A percentile compares a stretch with the other conserved stretches of the same genome.
These are phyloP conservation scores for Coniella lustricola DNA, from an alignment of 2,329 filamentous ascomycete species.

Conservation along the genomic window DNA sequence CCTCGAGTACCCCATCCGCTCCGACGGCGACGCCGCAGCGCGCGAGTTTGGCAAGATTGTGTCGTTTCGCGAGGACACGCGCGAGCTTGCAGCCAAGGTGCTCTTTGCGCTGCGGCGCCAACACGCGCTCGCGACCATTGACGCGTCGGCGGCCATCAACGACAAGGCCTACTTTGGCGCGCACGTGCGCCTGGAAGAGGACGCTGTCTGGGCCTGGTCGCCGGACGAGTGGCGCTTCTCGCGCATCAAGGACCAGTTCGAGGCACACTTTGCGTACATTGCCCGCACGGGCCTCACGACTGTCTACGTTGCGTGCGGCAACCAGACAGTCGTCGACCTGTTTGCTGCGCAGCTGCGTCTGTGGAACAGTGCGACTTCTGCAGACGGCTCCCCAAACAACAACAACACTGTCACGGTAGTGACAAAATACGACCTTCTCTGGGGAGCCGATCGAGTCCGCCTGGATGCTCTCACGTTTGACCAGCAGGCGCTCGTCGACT, in stretches of 20 bases:
- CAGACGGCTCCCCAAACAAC: not conserved
- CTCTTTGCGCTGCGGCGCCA: slow-evolving; percentile 19
- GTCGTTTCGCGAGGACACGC: slow-evolving; percentile 26
- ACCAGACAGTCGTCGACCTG: slow-evolving; percentile 23
- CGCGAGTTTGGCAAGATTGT: slow-evolving; percentile 28
- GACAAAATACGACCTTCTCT: slow-evolving; percentile 26
- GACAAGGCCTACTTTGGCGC: slow-evolving; percentile 24
- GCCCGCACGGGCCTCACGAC: slow-evolving; percentile 20
- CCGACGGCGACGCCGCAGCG: slow-evolving; percentile 28
- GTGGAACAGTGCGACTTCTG: slow-evolving; percentile 5
- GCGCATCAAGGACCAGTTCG: slow-evolving; percentile 26
- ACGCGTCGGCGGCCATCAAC: slow-evolving; percentile 21
- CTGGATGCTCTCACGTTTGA: slow-evolving; percentile 25
- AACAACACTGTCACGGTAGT: slow-evolving; percentile 22
- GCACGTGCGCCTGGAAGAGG: slow-evolving; percentile 26
- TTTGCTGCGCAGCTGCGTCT: slow-evolving; percentile 19
- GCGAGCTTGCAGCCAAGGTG: slow-evolving; percentile 23
- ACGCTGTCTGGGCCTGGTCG: slow-evolving; percentile 25
- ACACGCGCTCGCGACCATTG: slow-evolving; percentile 19
- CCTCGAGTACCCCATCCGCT: slow-evolving; percentile 30
- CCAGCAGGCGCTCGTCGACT: slow-evolving; percentile 28
- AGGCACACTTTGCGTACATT: slow-evolving; percentile 23
- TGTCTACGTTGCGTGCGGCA: slow-evolving; percentile 26
- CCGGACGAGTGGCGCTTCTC: slow-evolving; percentile 26
- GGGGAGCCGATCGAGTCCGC: slow-evolving; percentile 14